Evolutionary conservation across 2,329 filamentous ascomycete genomes (phyloP).

Genomic region (Cladosporium sp.): DNA sequence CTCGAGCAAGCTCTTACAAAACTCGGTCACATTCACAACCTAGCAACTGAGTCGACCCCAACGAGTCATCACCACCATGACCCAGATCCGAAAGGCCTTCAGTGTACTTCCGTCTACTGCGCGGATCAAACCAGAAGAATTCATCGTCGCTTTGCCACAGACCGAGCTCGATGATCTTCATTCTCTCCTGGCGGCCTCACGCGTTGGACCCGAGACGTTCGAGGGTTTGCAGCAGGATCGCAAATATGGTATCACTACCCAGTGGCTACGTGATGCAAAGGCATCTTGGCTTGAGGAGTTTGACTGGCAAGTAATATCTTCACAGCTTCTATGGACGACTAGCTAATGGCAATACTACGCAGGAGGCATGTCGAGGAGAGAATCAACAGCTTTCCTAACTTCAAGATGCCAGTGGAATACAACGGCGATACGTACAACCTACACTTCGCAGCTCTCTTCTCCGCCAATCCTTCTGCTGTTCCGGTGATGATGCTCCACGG

Average conservation of each 20-base stretch:
- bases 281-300: conserved; percentile 37
- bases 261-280: conserved; percentile 48
- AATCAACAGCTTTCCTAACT: conserved; percentile 56
- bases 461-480: conserved; percentile 41
- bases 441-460: conserved; percentile 59
- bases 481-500: conserved; percentile 40
- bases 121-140: background rate
- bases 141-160: background rate
- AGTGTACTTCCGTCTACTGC: background rate
- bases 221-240: conserved; percentile 44
- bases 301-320: conserved; percentile 31
- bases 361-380: conserved; percentile 40
- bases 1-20: background rate
- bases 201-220: conserved; percentile 46
- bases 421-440: conserved; percentile 41
- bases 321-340: background rate
- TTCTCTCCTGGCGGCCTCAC: conserved; percentile 31
- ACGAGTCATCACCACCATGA: background rate
- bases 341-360: background rate
- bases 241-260: conserved; percentile 47
- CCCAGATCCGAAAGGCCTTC: background rate
- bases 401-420: conserved; percentile 44
- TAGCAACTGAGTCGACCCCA: background rate
- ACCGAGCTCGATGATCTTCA: background rate
- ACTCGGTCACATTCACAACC: background rate